Evolutionary conservation across 345 rosid genomes (phyloP).

Genomic region (Tarenaya hassleriana): DNA sequence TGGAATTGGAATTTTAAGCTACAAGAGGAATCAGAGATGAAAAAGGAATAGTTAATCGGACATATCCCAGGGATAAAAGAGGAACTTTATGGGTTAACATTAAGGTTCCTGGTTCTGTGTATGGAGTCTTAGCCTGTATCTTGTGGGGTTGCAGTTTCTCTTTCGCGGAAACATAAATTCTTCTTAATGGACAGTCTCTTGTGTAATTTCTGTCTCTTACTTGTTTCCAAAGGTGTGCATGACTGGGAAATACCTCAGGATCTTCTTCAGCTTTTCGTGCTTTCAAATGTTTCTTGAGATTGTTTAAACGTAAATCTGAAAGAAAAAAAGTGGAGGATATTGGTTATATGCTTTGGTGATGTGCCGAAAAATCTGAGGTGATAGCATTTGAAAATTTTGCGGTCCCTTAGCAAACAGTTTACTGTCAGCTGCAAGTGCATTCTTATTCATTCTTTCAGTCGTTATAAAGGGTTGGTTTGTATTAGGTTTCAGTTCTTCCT

Average conservation of each 20-base stretch:
- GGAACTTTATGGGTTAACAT: no score
- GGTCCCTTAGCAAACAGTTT: not conserved
- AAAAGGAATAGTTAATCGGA: no score
- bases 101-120: no score
- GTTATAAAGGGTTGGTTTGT: not conserved
- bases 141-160: no score
- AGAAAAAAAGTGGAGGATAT: not conserved
- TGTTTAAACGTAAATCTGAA: not conserved
- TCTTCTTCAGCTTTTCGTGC: slow-evolving; percentile 4
- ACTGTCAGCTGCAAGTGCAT: not conserved
- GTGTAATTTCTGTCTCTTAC: not conserved
- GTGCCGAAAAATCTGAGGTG: not conserved
- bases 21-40: no score
- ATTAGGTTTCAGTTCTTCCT: slow-evolving; percentile 7
- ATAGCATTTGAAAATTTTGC: not conserved
- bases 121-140: no score
- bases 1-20: no score
- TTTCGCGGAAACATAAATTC: no score
- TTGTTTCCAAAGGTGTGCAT: slow-evolving; percentile 5
- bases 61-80: no score
- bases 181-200: not conserved
- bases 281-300: not conserved
- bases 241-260: slow-evolving; percentile 1
- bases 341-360: not conserved
- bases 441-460: not conserved